Base-by-base conservation (phyloP, 371 early-diverging fungal species). In the Mortierella sp. region DNA sequence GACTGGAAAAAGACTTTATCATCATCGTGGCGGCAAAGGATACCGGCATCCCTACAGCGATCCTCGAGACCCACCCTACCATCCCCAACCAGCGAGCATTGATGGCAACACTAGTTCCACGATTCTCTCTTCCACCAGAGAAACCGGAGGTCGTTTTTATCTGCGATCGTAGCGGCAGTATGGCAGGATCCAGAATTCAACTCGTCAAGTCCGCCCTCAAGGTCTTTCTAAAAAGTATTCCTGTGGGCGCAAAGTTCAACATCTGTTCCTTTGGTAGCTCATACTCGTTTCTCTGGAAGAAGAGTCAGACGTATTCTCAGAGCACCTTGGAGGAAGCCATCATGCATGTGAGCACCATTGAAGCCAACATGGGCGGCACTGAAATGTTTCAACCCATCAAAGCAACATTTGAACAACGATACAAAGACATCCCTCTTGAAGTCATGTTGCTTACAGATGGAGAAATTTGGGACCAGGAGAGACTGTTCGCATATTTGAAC, bases 381-480 rank as follows among this genome's bases (percentile, higher is more conserved):
- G 88, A 88, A 67, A 84, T 88, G 60, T 57, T 55, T 26, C 28
- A 35, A 8, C 75, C 81, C 24, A 20, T 88, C 20, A 55, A 85
- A 63, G 68, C 59, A 59, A 84, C 76, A n/a, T 69, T 83, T 43
- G 61, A 71, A 16, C 63, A n/a, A 39, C 47, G 81, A 28, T 65
- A 70, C 45, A 52, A 62, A 14, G 85, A 85, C 63, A 77, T 86
- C 68, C 78, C 87, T 18, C 86, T 85, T 20, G 73, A 83, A 35
- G 49, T 88, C 51, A 79, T 88, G 66, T 61, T 88, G 24, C 45
- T 88, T 12, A 88, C 88, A 26, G 88, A 87, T 61, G 88, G 88
- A 10, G 81, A 84, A 61, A 84, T 88, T 39, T 84, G 83, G 83
- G 59, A 87, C 22, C 77, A 77, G 22, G 67, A 80, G 4, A 14